These are phyloP conservation scores for Letharia columbiana DNA, from an alignment of 495 filamentous ascomycete species.

Conservation along the genomic window DNA sequence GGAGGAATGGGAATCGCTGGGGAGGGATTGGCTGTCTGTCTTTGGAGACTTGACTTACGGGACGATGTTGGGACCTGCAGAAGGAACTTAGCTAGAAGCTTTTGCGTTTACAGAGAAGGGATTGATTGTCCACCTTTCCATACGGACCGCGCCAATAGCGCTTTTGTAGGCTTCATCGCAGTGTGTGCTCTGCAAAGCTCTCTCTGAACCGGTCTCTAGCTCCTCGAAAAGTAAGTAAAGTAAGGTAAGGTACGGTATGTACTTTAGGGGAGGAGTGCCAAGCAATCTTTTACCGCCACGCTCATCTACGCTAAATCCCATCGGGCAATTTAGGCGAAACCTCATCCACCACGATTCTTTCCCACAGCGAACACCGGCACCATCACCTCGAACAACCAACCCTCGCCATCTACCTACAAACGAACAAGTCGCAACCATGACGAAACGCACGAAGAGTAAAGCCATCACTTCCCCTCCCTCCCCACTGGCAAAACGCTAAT, in stretches of 20 bases:
- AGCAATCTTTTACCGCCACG: neutral
- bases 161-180: constrained; percentile 52
- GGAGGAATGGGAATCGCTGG: neutral
- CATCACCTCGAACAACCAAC: neutral
- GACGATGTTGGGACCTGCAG: constrained; percentile 45
- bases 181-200: constrained; percentile 6
- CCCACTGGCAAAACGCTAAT: neutral
- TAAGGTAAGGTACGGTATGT: too few relatives aligned
- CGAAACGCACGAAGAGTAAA: constrained; percentile 86
- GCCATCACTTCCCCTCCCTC: constrained; percentile 19
- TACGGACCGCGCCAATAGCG: constrained; percentile 56
- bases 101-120: neutral
- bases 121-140: constrained; percentile 54
- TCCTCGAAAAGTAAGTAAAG: neutral
- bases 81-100: constrained; percentile 20
- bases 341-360: constrained; percentile 7
- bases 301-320: neutral
- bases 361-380: neutral
- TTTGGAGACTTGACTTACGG: constrained; percentile 36
- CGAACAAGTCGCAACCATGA: constrained; percentile 56
- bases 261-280: neutral
- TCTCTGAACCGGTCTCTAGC: neutral
- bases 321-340: constrained; percentile 2
- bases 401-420: neutral
- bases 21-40: neutral